Evolutionary conservation across 495 filamentous ascomycete species (phyloP).

Genomic region (Talaromyces adpressus): DNA sequence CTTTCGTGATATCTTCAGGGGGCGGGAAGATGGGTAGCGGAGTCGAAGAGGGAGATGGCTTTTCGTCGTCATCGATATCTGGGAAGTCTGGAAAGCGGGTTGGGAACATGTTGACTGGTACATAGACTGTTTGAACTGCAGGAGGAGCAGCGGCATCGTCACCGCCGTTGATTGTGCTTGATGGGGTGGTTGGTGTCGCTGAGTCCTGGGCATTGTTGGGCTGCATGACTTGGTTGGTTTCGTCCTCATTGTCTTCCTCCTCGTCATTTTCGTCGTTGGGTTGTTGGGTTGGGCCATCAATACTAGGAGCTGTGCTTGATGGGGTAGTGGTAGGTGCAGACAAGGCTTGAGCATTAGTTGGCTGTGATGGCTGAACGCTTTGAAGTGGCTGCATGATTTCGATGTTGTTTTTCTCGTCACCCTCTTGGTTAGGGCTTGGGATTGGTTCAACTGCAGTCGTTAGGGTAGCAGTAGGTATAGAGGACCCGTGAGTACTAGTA

Average conservation of each 20-base stretch:
- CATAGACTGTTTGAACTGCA: slow-evolving; percentile 1
- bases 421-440: neutral
- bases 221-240: neutral
- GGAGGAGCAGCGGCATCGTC: neutral
- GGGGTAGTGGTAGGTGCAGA: neutral
- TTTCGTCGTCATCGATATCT: neutral
- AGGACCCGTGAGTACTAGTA: neutral
- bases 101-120: neutral
- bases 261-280: neutral
- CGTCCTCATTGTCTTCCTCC: neutral
- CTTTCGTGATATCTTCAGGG: neutral
- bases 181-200: neutral
- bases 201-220: neutral
- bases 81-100: neutral
- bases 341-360: neutral
- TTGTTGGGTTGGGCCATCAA: neutral
- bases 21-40: neutral
- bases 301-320: neutral
- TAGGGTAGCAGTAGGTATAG: neutral
- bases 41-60: neutral
- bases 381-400: neutral
- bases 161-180: neutral
- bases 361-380: neutral
- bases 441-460: neutral
- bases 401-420: neutral